These are phyloP conservation scores for Canavalia gladiata DNA, from an alignment of 306 rosid species.

Conservation along the genomic window DNA sequence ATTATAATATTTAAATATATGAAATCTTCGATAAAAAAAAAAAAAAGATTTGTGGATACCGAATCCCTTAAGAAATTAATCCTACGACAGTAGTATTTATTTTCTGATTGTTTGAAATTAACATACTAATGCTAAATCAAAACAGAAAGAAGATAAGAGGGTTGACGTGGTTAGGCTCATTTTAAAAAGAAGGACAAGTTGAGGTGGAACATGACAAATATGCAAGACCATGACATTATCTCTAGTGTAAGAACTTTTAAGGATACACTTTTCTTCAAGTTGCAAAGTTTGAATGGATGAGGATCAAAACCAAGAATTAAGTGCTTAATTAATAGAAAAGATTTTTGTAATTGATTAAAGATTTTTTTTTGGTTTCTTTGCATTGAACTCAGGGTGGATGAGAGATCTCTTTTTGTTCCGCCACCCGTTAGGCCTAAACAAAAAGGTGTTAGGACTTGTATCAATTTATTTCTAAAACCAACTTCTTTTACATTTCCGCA, in stretches of 20 bases:
- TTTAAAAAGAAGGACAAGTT: not conserved
- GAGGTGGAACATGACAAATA: not conserved
- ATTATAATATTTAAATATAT: too few relatives aligned
- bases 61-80: too few relatives aligned
- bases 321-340: not conserved
- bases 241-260: not conserved
- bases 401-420: too few relatives aligned
- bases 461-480: not conserved
- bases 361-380: not conserved
- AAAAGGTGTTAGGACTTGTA: conserved; percentile 11
- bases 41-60: too few relatives aligned
- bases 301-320: not conserved
- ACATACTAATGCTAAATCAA: not conserved
- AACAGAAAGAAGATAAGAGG: conserved; percentile 1
- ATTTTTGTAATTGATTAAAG: not conserved
- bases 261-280: not conserved
- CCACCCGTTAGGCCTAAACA: conserved; percentile 50
- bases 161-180: not conserved
- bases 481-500: not conserved
- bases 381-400: too few relatives aligned
- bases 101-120: too few relatives aligned
- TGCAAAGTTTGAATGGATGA: conserved; percentile 2
- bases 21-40: too few relatives aligned
- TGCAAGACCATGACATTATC: not conserved
- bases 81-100: too few relatives aligned